phyloP scores from a whole-genome alignment of 306 rosid genomes.

The Purshia tridentata region DNA sequence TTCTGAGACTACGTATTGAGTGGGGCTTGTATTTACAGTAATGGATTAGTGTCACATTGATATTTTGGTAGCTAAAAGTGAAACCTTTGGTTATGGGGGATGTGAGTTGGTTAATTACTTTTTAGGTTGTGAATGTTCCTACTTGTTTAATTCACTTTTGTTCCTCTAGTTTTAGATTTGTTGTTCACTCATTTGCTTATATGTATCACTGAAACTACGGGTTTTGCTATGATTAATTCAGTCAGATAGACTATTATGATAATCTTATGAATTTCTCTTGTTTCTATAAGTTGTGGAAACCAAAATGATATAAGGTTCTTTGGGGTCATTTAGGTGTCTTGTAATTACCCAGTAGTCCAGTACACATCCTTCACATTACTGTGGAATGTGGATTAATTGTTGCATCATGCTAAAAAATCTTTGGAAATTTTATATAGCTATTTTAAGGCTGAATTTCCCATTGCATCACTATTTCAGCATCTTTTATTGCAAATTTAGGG shows the following conservation, averaged over 20 bases:
- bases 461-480: background rate
- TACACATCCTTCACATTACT: background rate
- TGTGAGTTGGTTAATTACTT: background rate
- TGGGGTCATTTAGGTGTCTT: background rate
- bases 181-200: background rate
- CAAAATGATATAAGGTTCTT: background rate
- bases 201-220: background rate
- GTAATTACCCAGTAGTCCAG: background rate
- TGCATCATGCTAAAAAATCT: background rate
- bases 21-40: background rate
- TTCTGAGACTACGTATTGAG: constrained; percentile 47
- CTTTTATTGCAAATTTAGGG: background rate
- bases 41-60: background rate
- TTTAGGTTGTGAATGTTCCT: background rate
- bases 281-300: background rate
- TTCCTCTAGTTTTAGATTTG: background rate
- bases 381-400: background rate
- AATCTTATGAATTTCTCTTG: background rate
- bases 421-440: background rate
- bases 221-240: no score
- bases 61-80: background rate
- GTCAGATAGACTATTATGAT: background rate
- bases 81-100: background rate
- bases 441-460: background rate
- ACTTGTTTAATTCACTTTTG: background rate